Evolutionary conservation across 2,329 filamentous ascomycete species (phyloP), one percentile per base, ranked within the genome.

Genomic region (Chaetomium olivaceum): DNA sequence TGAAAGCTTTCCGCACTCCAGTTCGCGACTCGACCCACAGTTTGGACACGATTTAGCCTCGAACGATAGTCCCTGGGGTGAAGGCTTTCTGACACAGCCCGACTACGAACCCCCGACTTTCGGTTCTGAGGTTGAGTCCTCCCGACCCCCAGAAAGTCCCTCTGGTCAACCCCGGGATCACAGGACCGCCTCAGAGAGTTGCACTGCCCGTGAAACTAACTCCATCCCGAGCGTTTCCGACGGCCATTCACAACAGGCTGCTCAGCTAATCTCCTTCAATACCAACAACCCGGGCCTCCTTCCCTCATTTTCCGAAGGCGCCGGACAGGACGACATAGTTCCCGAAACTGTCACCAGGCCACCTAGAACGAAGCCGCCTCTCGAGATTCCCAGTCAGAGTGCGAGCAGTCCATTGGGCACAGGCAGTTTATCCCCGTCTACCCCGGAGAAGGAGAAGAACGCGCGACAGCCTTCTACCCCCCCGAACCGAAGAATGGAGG

Each of bases 1-100:
- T 29, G 12, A 58, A 25, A n/a, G 8, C 9, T 31, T 21, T 36
- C 25, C 8, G 16, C 19, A 4, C 2, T 33, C 58, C 1, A 60
- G 36, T 23, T 27, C 33, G 16, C 25, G 12, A 21, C 6, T n/a
- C 14, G 12, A 64, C 16, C 11, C 57, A 2, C 58, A 33, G 16
- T 19, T 27, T 5, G 31, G 39, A 43, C 39, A 39, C 2, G 14
- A 33, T 1, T 48, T n/a, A 19, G 39, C 25, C 7, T 46, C 46
- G 1, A 11, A 58, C 29, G 58, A 64, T n/a, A 60, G 50, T 52
- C 52, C 48, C 23, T 58, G 55, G 59, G 39, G 46, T n/a, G 50
- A 39, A 25, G 65, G 63, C 4, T 69, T 71, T 33, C 36, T 68
- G 19, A 67, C 68, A 1, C 69, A 69, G 58, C 66, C 66, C 4